Evolutionary conservation across 352 stramenopile genomes (phyloP).

Genomic region (Phytophthora pinifolia): DNA sequence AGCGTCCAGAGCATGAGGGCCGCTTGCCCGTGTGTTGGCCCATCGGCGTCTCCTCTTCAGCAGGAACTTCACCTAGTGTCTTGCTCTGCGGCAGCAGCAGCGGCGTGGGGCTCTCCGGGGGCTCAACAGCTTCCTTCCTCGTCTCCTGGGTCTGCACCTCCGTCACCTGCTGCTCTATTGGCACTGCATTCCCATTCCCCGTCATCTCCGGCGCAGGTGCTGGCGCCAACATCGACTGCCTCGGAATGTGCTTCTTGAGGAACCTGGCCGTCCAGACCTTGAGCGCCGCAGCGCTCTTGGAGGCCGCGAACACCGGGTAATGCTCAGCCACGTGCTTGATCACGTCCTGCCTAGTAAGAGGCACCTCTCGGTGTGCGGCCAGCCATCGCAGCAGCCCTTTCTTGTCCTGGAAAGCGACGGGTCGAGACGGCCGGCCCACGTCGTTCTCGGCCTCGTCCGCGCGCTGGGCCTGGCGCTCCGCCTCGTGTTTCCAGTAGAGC

Average conservation of each 20-base stretch:
- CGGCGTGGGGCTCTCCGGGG: conserved; percentile 1
- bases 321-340: conserved; percentile 49
- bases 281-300: conserved; percentile 53
- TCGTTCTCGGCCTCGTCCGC: conserved; percentile 4
- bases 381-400: conserved; percentile 61
- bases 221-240: conserved; percentile 9
- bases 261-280: conserved; percentile 70
- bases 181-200: not conserved
- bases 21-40: conserved; percentile 43
- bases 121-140: not conserved
- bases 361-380: conserved; percentile 35
- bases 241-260: conserved; percentile 59
- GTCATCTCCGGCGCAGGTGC: not conserved
- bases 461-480: conserved; percentile 27
- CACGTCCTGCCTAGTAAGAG: conserved; percentile 65
- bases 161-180: conserved; percentile 2
- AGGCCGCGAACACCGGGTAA: conserved; percentile 60
- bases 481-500: conserved; percentile 61
- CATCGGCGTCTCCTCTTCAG: conserved; percentile 2
- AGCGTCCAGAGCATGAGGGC: conserved; percentile 45
- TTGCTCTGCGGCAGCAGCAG: conserved; percentile 18
- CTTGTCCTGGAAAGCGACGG: conserved; percentile 25
- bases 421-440: not conserved
- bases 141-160: conserved; percentile 7
- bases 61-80: not conserved